Conservation (phyloP, 257 asterid species). For the Solanum paucissectum region DNA sequence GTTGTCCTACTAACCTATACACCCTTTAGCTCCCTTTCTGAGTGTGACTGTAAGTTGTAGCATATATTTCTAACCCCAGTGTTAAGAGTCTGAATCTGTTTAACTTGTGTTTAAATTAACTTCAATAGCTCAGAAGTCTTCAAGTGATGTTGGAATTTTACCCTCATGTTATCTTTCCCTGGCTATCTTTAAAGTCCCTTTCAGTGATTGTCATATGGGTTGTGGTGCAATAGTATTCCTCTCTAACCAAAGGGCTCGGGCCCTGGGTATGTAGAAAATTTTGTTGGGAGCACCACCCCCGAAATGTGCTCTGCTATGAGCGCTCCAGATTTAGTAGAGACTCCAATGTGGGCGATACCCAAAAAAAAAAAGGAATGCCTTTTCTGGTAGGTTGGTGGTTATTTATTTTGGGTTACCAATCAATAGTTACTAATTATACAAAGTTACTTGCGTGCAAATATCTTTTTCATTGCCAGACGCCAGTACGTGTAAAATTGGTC, state of each 20-base stretch:
- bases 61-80: not conserved
- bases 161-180: not conserved
- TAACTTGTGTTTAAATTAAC: not conserved
- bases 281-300: too few relatives aligned
- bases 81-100: not conserved
- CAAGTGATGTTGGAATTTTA: not conserved
- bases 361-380: too few relatives aligned
- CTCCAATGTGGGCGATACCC: too few relatives aligned
- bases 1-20: constrained; percentile 12
- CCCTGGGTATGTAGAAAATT: accelerated
- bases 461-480: not conserved
- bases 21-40: not conserved
- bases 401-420: too few relatives aligned
- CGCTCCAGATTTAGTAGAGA: too few relatives aligned
- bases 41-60: not conserved
- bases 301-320: too few relatives aligned
- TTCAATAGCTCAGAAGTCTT: not conserved
- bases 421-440: too few relatives aligned
- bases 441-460: too few relatives aligned
- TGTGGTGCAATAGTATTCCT: not conserved
- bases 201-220: not conserved
- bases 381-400: too few relatives aligned
- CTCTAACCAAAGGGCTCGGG: not conserved
- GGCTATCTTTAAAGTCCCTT: not conserved
- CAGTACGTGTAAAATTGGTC: not conserved